phyloP scores from a whole-genome alignment of 805 yeast species.

The Ogataea allantospora region DNA sequence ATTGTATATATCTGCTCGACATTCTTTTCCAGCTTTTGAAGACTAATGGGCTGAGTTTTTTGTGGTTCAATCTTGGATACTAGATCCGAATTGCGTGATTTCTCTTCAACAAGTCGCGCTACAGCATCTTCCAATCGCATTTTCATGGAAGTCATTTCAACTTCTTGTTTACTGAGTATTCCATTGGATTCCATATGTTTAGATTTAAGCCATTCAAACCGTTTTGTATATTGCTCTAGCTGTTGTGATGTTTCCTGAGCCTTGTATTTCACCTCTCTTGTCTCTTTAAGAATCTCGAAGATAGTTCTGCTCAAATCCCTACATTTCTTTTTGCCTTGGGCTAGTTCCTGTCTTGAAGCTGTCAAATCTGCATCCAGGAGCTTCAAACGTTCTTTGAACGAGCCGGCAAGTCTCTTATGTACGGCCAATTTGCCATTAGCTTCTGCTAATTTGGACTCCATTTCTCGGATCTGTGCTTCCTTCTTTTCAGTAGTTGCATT shows the following conservation, averaged over 20 bases:
- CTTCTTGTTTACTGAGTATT: slow-evolving; percentile 14
- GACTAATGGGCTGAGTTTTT: too few species aligned
- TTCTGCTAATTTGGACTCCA: slow-evolving; percentile 8
- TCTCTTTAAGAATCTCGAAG: slow-evolving; percentile 8
- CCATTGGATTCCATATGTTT: slow-evolving; percentile 10
- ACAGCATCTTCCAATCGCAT: slow-evolving; percentile 41
- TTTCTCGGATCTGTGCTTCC: slow-evolving; percentile 7
- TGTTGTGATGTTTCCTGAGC: slow-evolving; percentile 9
- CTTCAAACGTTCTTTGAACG: slow-evolving; percentile 13
- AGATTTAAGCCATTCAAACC: slow-evolving; percentile 18
- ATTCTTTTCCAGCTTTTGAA: slow-evolving; percentile 1
- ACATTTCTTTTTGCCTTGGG: slow-evolving; percentile 8
- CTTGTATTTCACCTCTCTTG: slow-evolving; percentile 10
- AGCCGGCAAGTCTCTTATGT: slow-evolving; percentile 5
- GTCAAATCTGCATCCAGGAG: slow-evolving; percentile 7
- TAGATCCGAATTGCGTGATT: slow-evolving; percentile 35
- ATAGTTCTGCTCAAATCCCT: slow-evolving; percentile 2
- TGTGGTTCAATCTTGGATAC: slow-evolving; percentile 14
- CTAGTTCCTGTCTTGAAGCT: slow-evolving; percentile 4
- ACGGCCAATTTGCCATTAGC: slow-evolving; percentile 7
- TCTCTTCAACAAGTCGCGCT: slow-evolving; percentile 48
- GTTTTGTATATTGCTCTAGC: slow-evolving; percentile 11
- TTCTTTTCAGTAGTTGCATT: slow-evolving; percentile 6
- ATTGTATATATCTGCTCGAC: slow-evolving; percentile 7
- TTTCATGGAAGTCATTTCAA: slow-evolving; percentile 34